These are phyloP conservation scores for Physcomitrellopsis africana DNA, from an alignment of 225 moss, liverwort and hornwort genomes.

Conservation along the genomic window DNA sequence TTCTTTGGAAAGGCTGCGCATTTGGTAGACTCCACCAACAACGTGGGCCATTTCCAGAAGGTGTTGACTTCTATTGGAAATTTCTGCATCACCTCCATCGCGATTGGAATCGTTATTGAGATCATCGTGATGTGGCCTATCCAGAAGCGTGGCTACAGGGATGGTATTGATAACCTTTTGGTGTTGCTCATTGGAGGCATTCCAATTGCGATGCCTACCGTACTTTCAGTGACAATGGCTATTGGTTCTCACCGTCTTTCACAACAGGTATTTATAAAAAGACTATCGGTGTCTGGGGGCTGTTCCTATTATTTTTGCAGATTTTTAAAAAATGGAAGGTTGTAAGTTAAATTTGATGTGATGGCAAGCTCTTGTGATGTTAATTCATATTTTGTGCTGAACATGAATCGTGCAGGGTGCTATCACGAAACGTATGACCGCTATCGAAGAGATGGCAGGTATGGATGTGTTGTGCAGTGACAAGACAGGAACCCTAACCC, in stretches of 20 bases:
- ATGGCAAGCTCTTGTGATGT: too few species aligned
- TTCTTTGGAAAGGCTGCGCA: constrained; percentile 54
- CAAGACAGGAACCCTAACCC: constrained; percentile 38
- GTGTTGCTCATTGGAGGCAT: constrained; percentile 57
- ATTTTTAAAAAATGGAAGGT: too few species aligned
- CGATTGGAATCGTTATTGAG: constrained; percentile 41
- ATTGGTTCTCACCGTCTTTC: constrained; percentile 47
- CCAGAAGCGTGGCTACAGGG: constrained; percentile 33
- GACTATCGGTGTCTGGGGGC: too few species aligned
- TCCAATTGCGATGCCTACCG: constrained; percentile 62
- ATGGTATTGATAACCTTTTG: constrained; percentile 42
- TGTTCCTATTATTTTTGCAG: too few species aligned
- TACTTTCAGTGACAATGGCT: constrained; percentile 54
- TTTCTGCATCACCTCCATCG: constrained; percentile 57
- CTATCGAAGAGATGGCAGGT: constrained; percentile 57
- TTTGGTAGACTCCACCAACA: constrained; percentile 51
- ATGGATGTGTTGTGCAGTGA: constrained; percentile 54
- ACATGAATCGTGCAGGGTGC: constrained; percentile 39
- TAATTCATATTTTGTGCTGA: background rate
- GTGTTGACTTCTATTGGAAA: constrained; percentile 48
- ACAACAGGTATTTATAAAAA: constrained; percentile 27
- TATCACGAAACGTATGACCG: constrained; percentile 60
- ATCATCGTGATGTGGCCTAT: constrained; percentile 44
- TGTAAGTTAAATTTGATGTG: too few species aligned
- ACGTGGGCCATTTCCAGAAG: constrained; percentile 56